Percentiles rank a stretch among this genome's conserved stretches.
Evolutionary conservation across 352 stramenopile species (phyloP).

Genomic region (Globisporangium canariense): DNA sequence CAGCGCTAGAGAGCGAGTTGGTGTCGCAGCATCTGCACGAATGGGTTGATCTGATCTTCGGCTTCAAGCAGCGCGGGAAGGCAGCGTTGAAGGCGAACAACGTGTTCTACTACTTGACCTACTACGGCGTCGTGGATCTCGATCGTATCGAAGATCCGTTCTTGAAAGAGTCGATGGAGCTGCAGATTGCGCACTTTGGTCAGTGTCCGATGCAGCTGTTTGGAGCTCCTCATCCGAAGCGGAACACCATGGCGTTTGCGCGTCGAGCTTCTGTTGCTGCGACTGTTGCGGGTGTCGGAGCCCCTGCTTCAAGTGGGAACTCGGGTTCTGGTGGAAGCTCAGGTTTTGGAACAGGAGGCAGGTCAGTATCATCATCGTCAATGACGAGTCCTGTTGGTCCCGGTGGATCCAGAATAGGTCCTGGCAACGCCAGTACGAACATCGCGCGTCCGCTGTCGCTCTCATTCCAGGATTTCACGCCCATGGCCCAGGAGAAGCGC

Average conservation of each 20-base stretch:
- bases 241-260: slow-evolving; percentile 32
- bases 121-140: slow-evolving; percentile 95
- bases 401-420: neutral
- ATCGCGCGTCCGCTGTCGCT: slow-evolving; percentile 53
- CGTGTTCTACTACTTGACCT: slow-evolving; percentile 94
- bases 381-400: slow-evolving; percentile 16
- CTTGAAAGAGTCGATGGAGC: slow-evolving; percentile 91
- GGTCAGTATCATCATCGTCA: neutral
- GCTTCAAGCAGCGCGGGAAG: slow-evolving; percentile 96
- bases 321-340: neutral
- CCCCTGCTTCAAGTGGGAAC: slow-evolving; percentile 3
- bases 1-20: slow-evolving; percentile 97
- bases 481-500: slow-evolving; percentile 49
- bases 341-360: neutral
- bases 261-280: slow-evolving; percentile 16
- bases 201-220: slow-evolving; percentile 97
- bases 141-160: slow-evolving; percentile 95
- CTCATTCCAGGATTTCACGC: slow-evolving; percentile 60
- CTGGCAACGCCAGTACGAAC: slow-evolving; percentile 13
- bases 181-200: slow-evolving; percentile 99
- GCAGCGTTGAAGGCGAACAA: slow-evolving; percentile 94
- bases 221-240: slow-evolving; percentile 60
- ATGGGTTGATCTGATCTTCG: slow-evolving; percentile 99
- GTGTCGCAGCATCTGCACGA: slow-evolving; percentile 96
- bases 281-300: slow-evolving; percentile 5